phyloP scores from a whole-genome alignment of 331 rosid species.

The Malus hybrid region DNA sequence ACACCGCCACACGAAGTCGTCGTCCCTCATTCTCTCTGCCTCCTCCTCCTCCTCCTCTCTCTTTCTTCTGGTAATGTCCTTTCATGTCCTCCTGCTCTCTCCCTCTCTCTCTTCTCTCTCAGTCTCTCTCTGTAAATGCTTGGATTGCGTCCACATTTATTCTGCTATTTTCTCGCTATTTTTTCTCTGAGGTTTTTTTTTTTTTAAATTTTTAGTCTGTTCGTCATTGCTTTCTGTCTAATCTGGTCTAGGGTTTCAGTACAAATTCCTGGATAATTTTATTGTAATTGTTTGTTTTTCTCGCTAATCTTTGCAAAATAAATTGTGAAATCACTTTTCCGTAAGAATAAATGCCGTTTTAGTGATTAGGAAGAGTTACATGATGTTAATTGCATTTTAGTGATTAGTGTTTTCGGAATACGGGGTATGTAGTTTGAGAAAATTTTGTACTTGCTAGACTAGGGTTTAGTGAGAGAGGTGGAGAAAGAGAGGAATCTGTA shows the following conservation, averaged over 20 bases:
- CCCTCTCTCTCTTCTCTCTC: background rate
- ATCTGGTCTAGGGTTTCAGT: background rate
- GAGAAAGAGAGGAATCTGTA: background rate
- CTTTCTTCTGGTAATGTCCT: background rate
- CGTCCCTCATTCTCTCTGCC: background rate
- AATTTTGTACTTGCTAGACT: background rate
- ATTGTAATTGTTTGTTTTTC: background rate
- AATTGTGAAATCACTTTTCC: background rate
- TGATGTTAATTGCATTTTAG: background rate
- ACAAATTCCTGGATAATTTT: background rate
- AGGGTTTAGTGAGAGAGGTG: background rate
- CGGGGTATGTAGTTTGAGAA: background rate
- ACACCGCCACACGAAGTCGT: background rate
- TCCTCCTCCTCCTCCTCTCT: background rate
- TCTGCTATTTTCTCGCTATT: background rate
- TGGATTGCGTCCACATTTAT: background rate
- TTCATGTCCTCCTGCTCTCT: background rate
- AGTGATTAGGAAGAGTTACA: background rate
- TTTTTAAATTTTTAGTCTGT: background rate
- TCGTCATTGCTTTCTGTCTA: background rate
- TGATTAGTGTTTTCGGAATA: background rate
- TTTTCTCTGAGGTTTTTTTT: background rate
- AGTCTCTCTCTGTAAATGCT: background rate
- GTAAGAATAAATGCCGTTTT: background rate
- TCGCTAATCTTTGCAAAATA: background rate